Conservation (phyloP, 2,329 filamentous ascomycete species). For the Colletotrichum filicis region DNA sequence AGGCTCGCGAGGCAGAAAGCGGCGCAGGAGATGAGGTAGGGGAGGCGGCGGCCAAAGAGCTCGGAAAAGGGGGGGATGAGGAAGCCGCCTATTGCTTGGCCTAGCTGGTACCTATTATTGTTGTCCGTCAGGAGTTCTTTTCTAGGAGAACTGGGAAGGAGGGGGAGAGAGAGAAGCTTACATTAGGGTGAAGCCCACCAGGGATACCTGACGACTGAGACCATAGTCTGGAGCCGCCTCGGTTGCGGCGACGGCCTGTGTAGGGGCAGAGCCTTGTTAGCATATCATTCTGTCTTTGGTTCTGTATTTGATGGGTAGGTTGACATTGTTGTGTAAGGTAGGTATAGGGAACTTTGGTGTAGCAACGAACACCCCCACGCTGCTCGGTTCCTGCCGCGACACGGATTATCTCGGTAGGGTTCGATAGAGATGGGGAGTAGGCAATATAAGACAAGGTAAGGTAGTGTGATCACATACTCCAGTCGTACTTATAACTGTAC, state of each 20-base stretch:
- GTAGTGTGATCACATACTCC: constrained; percentile 7
- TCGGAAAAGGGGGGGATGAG: constrained; percentile 52
- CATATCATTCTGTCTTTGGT: neutral
- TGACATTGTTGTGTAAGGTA: neutral
- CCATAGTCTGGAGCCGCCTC: constrained; percentile 19
- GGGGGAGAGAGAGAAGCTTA: neutral
- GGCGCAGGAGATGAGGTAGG: constrained; percentile 47
- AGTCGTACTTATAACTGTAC: constrained; percentile 30
- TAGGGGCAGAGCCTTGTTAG: neutral
- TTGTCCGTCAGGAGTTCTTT: no score
- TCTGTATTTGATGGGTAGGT: neutral
- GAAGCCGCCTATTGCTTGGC: constrained; percentile 50
- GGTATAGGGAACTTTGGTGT: neutral
- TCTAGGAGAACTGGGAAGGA: neutral
- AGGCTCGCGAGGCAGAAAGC: constrained; percentile 47
- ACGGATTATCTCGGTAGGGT: neutral
- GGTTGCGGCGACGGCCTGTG: constrained; percentile 30
- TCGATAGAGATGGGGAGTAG: no score
- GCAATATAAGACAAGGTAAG: neutral
- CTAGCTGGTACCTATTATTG: constrained; percentile 43
- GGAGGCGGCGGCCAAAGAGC: constrained; percentile 46
- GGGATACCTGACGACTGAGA: constrained; percentile 19
- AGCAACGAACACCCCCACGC: neutral
- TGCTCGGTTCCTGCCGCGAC: constrained; percentile 5
- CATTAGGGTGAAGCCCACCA: constrained; percentile 42